Conservation (phyloP, 352 stramenopile species). For the Pythium aristosporum region DNA sequence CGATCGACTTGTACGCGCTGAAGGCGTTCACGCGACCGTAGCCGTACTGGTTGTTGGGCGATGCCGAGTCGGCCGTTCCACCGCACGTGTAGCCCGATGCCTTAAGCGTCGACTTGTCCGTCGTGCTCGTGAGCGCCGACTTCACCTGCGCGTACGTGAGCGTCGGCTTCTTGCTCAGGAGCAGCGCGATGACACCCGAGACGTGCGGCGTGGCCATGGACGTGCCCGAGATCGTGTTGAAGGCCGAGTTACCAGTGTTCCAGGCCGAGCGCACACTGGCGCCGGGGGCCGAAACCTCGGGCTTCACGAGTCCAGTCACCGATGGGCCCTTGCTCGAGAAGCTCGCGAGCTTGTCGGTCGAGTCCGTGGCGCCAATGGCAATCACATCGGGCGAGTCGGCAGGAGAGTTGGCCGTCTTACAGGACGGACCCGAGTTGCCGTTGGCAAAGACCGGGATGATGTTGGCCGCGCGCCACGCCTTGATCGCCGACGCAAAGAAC, state of each 20-base stretch:
- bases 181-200: slow-evolving; percentile 13
- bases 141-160: too few species aligned
- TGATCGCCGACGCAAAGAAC: slow-evolving; percentile 12
- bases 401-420: slow-evolving; percentile 9
- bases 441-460: slow-evolving; percentile 31
- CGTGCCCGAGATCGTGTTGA: slow-evolving; percentile 8
- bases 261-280: slow-evolving; percentile 3
- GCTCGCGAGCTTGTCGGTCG: slow-evolving; percentile 3
- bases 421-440: slow-evolving; percentile 26
- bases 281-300: slow-evolving; percentile 20
- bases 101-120: too few species aligned
- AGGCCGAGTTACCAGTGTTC: background rate
- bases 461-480: slow-evolving; percentile 24
- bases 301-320: slow-evolving; percentile 17
- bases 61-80: too few species aligned
- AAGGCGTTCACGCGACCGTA: too few species aligned
- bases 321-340: slow-evolving; percentile 18
- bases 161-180: background rate
- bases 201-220: slow-evolving; percentile 28
- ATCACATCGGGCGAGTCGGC: slow-evolving; percentile 28
- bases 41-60: too few species aligned
- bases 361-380: slow-evolving; percentile 21
- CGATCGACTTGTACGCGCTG: too few species aligned
- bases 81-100: too few species aligned
- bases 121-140: too few species aligned